A percentile compares a stretch with the other conserved stretches of the same genome.
Evolutionary conservation across 345 rosid species (phyloP).

Genomic region (Dipteronia sinensis): DNA sequence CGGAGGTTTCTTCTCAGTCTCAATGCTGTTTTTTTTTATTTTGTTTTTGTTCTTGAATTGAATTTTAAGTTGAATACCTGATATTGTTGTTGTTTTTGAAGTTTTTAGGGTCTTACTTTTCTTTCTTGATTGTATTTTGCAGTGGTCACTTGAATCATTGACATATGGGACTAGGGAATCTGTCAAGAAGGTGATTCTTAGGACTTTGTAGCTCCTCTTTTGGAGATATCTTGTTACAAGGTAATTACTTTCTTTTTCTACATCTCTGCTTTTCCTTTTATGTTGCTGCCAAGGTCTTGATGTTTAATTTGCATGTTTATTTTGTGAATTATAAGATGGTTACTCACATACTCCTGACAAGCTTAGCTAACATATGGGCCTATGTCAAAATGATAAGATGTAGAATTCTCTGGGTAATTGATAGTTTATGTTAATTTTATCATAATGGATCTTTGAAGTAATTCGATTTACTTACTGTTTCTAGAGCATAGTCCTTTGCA

Average conservation of each 20-base stretch:
- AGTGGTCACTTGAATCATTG: no score
- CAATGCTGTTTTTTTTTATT: no score
- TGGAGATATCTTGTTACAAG: no score
- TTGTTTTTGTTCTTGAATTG: no score
- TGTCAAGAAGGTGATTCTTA: no score
- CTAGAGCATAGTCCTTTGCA: slow-evolving; percentile 90
- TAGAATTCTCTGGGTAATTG: slow-evolving; percentile 83
- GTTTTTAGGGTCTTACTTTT: no score
- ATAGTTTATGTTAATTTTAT: background rate
- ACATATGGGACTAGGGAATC: no score
- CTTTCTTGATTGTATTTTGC: no score
- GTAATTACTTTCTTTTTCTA: slow-evolving; percentile 30
- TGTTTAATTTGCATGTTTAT: slow-evolving; percentile 2
- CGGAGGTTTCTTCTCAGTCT: no score
- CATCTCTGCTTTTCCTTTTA: background rate
- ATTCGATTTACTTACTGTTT: slow-evolving; percentile 3
- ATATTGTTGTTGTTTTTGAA: no score
- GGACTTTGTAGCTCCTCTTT: no score
- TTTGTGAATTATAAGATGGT: slow-evolving; percentile 51
- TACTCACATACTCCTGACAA: slow-evolving; percentile 87
- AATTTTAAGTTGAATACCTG: no score
- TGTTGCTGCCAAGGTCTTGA: background rate
- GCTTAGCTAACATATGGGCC: slow-evolving; percentile 75
- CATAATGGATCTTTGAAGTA: background rate
- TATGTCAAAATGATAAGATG: slow-evolving; percentile 69